phyloP scores from a whole-genome alignment of 768 basidiomycete genomes.

The Suillus alpinus region DNA sequence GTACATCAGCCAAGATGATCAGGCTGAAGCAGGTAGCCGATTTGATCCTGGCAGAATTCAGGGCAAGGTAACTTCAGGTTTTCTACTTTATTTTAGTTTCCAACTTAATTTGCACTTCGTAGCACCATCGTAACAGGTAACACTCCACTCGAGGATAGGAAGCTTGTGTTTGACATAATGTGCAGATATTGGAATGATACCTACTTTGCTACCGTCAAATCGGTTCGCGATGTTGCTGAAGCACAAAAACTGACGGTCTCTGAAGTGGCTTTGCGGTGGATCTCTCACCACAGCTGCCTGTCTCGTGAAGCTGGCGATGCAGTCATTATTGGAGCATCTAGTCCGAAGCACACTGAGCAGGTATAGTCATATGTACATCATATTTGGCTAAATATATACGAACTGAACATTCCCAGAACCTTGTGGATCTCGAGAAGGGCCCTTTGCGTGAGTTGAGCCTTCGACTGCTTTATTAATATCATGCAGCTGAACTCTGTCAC shows the following conservation, averaged over 20 bases:
- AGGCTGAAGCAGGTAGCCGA: constrained; percentile 50
- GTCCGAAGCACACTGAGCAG: constrained; percentile 52
- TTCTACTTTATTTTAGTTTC: background rate
- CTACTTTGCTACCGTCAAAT: constrained; percentile 48
- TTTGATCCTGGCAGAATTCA: constrained; percentile 48
- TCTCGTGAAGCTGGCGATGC: constrained; percentile 42
- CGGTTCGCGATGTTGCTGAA: constrained; percentile 47
- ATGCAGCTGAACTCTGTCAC: background rate
- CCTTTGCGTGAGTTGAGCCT: constrained; percentile 43
- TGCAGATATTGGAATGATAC: constrained; percentile 52
- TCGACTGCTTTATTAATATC: background rate
- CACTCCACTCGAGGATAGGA: constrained; percentile 20
- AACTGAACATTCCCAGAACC: constrained; percentile 31
- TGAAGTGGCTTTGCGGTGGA: constrained; percentile 49
- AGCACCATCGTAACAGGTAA: constrained; percentile 41
- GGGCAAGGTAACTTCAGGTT: constrained; percentile 38
- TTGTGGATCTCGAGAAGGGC: constrained; percentile 53
- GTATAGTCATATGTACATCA: constrained; percentile 18
- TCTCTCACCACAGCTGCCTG: constrained; percentile 46
- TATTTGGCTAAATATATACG: background rate
- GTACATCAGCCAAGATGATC: constrained; percentile 33
- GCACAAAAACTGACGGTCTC: constrained; percentile 44
- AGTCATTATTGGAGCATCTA: constrained; percentile 47
- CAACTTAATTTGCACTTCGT: background rate
- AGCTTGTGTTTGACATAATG: constrained; percentile 2